Base-by-base conservation (phyloP, 1,284 basidiomycete species). In the Ganoderma meredithae region DNA sequence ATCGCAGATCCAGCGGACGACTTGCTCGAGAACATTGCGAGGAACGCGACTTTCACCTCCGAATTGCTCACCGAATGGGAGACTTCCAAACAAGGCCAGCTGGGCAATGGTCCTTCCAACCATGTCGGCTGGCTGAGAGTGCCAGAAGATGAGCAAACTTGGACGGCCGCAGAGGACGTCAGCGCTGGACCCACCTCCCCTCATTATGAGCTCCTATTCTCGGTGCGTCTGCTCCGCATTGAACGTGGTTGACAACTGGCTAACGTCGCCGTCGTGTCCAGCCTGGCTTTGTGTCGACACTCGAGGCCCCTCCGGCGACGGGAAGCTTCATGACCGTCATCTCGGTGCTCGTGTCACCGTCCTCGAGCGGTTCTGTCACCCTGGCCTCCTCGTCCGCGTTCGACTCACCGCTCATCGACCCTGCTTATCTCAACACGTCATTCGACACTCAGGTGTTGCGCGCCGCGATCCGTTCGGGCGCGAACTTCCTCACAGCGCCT, bases 351-450 rank as follows among this genome's bases (percentile, higher is more conserved):
- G 58, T 53, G 31, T 66, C 60, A 47, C 49, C 43, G 33, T 22
- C 40, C 8, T 68, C 52, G 59, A 83, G 81, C 58, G 83, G 84
- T 19, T 69, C 62, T 52, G 49, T 67, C 19, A 61, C 66, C 19
- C 59, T 67, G 12, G 25, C 43, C 9, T 81, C 79, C 7, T 73
- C 74, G 19, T 74, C 82, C 69, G 81, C 84, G 0, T 82, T 84
- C 62, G 79, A 76, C 22, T 61, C 72, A 22, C 84, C 84, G 0
- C 43, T 79, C 22, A 81, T 86, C 65, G 74, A 85, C 71, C 80
- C 80, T 6, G 74, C 72, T 6, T 76, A 80, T 47, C 70, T 83
- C 47, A 71, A 69, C 19, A 74, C 80, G 3, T 72, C 78, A 8
- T 81, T 82, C 62, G 84, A 85, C 69, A 71, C 81, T 19, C 74